These are phyloP conservation scores for Cochlearia excelsa DNA, from an alignment of 345 rosid genomes.

Conservation along the genomic window DNA sequence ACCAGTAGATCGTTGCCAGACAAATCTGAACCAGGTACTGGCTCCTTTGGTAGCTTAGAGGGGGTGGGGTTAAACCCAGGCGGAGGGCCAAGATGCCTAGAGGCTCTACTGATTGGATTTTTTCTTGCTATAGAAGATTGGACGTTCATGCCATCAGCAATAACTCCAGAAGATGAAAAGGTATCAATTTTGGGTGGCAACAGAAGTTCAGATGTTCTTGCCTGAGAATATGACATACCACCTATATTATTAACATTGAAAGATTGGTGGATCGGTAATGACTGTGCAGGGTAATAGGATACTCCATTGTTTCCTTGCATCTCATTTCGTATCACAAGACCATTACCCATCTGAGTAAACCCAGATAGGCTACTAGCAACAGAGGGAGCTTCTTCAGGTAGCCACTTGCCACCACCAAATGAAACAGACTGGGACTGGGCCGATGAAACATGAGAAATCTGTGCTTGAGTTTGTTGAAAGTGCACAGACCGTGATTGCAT, in stretches of 20 bases:
- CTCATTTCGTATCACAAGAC: slow-evolving; percentile 47
- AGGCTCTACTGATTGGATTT: slow-evolving; percentile 76
- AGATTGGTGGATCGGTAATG: slow-evolving; percentile 47
- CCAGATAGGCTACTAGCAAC: slow-evolving; percentile 58
- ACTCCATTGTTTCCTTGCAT: slow-evolving; percentile 46
- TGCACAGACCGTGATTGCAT: slow-evolving; percentile 48
- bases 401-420: slow-evolving; percentile 45
- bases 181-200: slow-evolving; percentile 47
- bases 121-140: slow-evolving; percentile 44
- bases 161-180: slow-evolving; percentile 47
- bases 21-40: slow-evolving; percentile 42
- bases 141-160: slow-evolving; percentile 43
- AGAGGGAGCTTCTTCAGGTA: slow-evolving; percentile 48
- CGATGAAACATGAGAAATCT: slow-evolving; percentile 25
- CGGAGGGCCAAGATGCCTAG: slow-evolving; percentile 87
- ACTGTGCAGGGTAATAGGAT: slow-evolving; percentile 38
- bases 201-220: slow-evolving; percentile 42
- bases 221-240: slow-evolving; percentile 44
- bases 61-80: slow-evolving; percentile 83
- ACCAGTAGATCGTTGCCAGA: slow-evolving; percentile 34
- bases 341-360: slow-evolving; percentile 56
- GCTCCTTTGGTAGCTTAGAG: slow-evolving; percentile 50
- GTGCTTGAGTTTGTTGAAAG: slow-evolving; percentile 37
- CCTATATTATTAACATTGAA: slow-evolving; percentile 37
- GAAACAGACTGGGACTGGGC: slow-evolving; percentile 28